Evolutionary conservation across 768 basidiomycete genomes (phyloP).

Genomic region (Mycena alexandri): DNA sequence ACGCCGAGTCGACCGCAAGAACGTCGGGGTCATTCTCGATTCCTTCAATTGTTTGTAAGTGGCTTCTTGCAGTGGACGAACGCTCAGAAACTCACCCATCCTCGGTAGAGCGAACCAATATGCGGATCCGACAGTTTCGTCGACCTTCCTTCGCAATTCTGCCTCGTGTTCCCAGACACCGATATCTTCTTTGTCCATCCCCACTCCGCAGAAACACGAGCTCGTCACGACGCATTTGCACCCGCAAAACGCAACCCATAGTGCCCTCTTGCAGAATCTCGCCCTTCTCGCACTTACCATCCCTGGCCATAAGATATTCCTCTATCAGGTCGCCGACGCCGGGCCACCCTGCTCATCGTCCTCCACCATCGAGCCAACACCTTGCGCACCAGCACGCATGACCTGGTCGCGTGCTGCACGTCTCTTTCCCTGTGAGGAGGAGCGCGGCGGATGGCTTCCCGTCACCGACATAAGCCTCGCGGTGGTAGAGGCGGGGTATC

Average conservation of each 20-base stretch:
- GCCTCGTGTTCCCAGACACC: slow-evolving; percentile 26
- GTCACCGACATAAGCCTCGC: slow-evolving; percentile 49
- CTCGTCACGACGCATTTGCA: slow-evolving; percentile 13
- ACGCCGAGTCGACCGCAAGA: slow-evolving; percentile 46
- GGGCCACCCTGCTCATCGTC: slow-evolving; percentile 37
- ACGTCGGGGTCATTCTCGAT: slow-evolving; percentile 54
- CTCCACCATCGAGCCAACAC: slow-evolving; percentile 28
- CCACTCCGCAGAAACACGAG: background rate
- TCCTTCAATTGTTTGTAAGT: slow-evolving; percentile 51
- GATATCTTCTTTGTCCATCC: slow-evolving; percentile 1
- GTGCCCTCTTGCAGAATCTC: slow-evolving; percentile 43
- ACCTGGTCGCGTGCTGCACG: slow-evolving; percentile 54
- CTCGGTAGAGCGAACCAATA: slow-evolving; percentile 50
- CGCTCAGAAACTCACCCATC: background rate
- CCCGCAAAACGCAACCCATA: slow-evolving; percentile 27
- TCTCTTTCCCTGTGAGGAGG: slow-evolving; percentile 52
- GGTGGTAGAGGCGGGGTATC: slow-evolving; percentile 49
- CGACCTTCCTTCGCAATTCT: slow-evolving; percentile 37
- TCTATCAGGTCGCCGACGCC: slow-evolving; percentile 56
- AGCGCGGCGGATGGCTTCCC: slow-evolving; percentile 43
- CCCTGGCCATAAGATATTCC: slow-evolving; percentile 53
- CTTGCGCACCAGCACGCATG: slow-evolving; percentile 46
- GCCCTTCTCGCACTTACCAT: slow-evolving; percentile 44
- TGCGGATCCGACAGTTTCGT: slow-evolving; percentile 48
- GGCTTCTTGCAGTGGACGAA: background rate